Evolutionary conservation across 2,329 filamentous ascomycete genomes (phyloP), one percentile per base, ranked within the genome.

Genomic region (Ophiocordyceps camponoti-saundersi): DNA sequence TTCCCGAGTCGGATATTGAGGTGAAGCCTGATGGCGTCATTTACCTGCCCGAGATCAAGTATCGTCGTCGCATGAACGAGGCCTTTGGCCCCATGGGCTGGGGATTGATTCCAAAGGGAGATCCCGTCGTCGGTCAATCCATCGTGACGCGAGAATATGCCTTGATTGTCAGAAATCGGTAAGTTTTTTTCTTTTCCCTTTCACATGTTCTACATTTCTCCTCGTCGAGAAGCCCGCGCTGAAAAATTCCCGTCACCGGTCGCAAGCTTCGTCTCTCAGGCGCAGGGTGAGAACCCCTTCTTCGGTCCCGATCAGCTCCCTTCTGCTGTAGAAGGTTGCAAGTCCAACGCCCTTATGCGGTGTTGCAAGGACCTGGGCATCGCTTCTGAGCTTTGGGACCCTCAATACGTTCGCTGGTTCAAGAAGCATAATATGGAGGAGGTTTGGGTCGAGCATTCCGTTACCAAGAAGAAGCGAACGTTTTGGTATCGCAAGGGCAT

Each of bases 281-380:
- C 92, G 1, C 84, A 92, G 53, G 92, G 92, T 60, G 92, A 96
- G 65, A 90, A 95, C 69, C 79, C 85, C 54, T 98, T 93, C 67
- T 98, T 96, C 67, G 79, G 77, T 55, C 76, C 86, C 32, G 89
- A 95, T 55, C 83, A 84, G 47, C 88, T 98, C 52, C 88, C 92
- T 23, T 95, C 89, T 1, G 89, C 92, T 10, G 89, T 89, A 50
- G 92, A 98, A 66, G 92, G 92, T 46, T 94, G 88, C 73, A 95
- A 95, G 67, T 95, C 88, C 52, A 98, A 98, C 61, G 92, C 92
- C 13, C 73, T 98, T 54, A 93, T 96, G 80, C 85, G 92, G 49
- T 96, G 90, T 74, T 96, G 92, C 72, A 98, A 98, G 69, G 92
- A 98, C 63, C 69, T 98, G 30, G 92, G 92, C 34, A 84, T 98